phyloP scores from a whole-genome alignment of 345 rosid genomes.

The Mallotus nudiflorus region DNA sequence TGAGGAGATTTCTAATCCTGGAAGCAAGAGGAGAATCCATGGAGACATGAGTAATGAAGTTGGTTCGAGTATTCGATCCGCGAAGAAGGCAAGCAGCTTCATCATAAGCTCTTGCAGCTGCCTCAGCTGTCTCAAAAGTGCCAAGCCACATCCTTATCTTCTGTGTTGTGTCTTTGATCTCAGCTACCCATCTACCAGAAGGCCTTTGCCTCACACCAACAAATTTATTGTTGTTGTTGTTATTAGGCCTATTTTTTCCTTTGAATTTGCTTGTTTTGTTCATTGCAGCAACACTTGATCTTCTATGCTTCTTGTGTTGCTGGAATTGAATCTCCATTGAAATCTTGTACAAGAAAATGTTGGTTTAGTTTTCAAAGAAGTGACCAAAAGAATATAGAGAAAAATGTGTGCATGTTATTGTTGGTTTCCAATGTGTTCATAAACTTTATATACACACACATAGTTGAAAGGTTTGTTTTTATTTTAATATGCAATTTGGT shows the following conservation, averaged over 20 bases:
- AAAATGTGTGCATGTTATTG: constrained; percentile 16
- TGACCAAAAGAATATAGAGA: neutral
- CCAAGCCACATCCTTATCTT: constrained; percentile 86
- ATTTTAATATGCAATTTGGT: constrained; percentile 21
- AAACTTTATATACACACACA: constrained; percentile 19
- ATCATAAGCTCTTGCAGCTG: constrained; percentile 73
- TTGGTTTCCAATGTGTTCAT: no score
- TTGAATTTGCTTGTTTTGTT: constrained; percentile 42
- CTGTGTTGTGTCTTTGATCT: constrained; percentile 75
- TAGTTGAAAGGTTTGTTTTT: constrained; percentile 8
- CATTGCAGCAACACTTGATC: neutral
- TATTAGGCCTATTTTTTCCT: constrained; percentile 28
- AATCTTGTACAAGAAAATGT: neutral
- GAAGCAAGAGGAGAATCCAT: constrained; percentile 66
- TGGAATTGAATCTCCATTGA: constrained; percentile 60
- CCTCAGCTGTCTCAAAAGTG: constrained; percentile 73
- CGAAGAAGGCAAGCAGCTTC: constrained; percentile 84
- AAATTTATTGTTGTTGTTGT: constrained; percentile 46
- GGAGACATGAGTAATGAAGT: constrained; percentile 54
- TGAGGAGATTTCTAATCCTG: constrained; percentile 55
- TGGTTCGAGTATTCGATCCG: constrained; percentile 74
- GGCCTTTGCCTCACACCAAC: constrained; percentile 78
- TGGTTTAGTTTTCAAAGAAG: neutral
- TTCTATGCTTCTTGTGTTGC: constrained; percentile 9
- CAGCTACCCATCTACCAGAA: constrained; percentile 85